Evolutionary conservation across 352 stramenopile genomes (phyloP), one percentile per base, ranked within the genome.

Genomic region (Phytophthora litchii): DNA sequence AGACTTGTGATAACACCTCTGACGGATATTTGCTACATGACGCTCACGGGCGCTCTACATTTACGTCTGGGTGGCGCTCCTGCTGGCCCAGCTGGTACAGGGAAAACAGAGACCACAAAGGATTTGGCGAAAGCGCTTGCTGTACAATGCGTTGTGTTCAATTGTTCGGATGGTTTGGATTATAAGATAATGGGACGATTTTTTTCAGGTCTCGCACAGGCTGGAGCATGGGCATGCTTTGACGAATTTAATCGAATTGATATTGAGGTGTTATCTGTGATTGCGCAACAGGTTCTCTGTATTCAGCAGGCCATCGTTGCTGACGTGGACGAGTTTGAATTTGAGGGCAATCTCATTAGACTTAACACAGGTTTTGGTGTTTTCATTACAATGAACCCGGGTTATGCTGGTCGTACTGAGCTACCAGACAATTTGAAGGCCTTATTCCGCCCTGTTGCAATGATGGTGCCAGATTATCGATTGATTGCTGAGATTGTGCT

Each of bases 161-260:
- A 98, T 69, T 98, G 94, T 55, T 98, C 94, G 0, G 94, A 98
- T 42, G 91, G 92, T 7, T 69, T 98, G 29, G 93, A 98, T 71
- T 98, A 98, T 74, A 98, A 98, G 66, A 98, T 98, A 67, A 98
- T 98, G 94, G 94, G 94, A 0, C 70, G 94, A 0, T 98, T 98
- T 72, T 98, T 98, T 73, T 98, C 93, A 0, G 94, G 94, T 13
- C 71, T 98, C 0, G 93, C 92, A 1, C 92, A 98, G 54, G 88
- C 92, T 3, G 93, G 93, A 4, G 92, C 94, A 7, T 98, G 94
- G 94, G 94, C 92, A 7, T 98, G 94, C 70, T 98, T 98, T 67
- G 94, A 98, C 56, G 94, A 98, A 67, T 98, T 98, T 67, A 98
- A 98, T 60, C 91, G 94, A 19, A 98, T 98, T 43, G 93, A 98